Base-by-base conservation (phyloP, 257 asterid species). In the Voacanga thouarsii region DNA sequence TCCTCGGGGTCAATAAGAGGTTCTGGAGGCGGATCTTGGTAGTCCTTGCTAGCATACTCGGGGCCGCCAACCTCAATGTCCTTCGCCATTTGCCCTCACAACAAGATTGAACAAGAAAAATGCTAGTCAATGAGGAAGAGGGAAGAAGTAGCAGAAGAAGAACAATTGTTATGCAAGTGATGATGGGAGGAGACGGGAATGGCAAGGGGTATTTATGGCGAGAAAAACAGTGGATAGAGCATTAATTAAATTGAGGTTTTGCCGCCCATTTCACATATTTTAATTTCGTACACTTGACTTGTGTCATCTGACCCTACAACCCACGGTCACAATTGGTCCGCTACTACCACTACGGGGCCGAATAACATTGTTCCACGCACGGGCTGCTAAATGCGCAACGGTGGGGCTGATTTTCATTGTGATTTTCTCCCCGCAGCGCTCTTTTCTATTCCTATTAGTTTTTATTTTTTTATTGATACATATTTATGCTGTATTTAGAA, bases 11-110 rank as follows among this genome's bases (percentile, higher is more conserved):
- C 91, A 55, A 91, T 72, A 7, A 89, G 80, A 12, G 90, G 93
- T 12, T 89, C 85, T 50, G 97, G 92, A 2, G 94, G 94, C 8
- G 97, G 97, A 72, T 91, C 97, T 0, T 89, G 89, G 82, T 89
- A 91, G 77, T 91, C 97, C 78, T 87, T 89, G 30, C 75, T 80
- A 49, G 83, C 84, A 75, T 87, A 89, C 7, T 85, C 92, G 50
- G 79, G 23, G 71, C 84, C 81, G 0, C 86, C 91, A 24, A 66
- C 92, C 76, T 88, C 95, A 1, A 84, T 41, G 37, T 91, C 94
- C 72, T 91, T 91, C 0, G 75, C 83, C 97, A 91, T 89, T 70
- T 70, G 71, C 51, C 24, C 57, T 33, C 2, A 41, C 23, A 30
- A 30, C 28, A 16, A 50, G 19, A 61, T 63, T 28, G 51, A 21